Percentiles rank a stretch among this genome's conserved stretches.
phyloP scores from a whole-genome alignment of 2,329 filamentous ascomycete species.

The Nemania serpens region DNA sequence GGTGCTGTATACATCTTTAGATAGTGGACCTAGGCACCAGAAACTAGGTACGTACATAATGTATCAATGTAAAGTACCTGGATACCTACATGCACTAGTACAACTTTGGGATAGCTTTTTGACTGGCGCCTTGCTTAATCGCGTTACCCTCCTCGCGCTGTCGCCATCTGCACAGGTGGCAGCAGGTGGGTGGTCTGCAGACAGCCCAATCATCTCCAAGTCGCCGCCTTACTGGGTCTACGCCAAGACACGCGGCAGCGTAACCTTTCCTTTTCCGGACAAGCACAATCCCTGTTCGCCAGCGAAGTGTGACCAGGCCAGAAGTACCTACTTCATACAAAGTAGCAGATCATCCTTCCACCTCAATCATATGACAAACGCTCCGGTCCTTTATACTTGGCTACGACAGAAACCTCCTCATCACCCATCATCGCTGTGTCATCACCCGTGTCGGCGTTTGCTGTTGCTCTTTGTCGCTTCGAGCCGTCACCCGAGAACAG shows the following conservation, averaged over 20 bases:
- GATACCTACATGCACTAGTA: no score
- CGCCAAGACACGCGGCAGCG: background rate
- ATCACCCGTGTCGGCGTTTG: background rate
- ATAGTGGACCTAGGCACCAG: no score
- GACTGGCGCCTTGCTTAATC: no score
- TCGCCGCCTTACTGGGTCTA: background rate
- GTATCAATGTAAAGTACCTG: no score
- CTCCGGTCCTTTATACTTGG: no score
- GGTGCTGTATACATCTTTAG: no score
- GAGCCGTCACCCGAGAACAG: conserved; percentile 1
- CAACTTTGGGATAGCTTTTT: no score
- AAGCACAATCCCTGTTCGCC: conserved; percentile 1
- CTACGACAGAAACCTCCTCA: no score
- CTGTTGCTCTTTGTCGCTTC: conserved; percentile 8
- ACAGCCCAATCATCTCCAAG: background rate
- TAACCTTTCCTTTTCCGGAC: conserved; percentile 3
- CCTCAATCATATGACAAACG: conserved; percentile 13
- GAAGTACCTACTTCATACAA: background rate
- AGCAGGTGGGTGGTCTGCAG: background rate
- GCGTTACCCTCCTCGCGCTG: background rate
- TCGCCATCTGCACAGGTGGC: background rate
- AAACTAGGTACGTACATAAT: no score
- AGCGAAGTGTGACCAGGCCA: conserved; percentile 1
- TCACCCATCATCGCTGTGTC: background rate
- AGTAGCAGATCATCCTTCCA: conserved; percentile 3